A percentile compares a stretch with the other conserved stretches of the same genome.
phyloP scores from a whole-genome alignment of 2,329 filamentous ascomycete genomes.

The Talaromyces marneffei region DNA sequence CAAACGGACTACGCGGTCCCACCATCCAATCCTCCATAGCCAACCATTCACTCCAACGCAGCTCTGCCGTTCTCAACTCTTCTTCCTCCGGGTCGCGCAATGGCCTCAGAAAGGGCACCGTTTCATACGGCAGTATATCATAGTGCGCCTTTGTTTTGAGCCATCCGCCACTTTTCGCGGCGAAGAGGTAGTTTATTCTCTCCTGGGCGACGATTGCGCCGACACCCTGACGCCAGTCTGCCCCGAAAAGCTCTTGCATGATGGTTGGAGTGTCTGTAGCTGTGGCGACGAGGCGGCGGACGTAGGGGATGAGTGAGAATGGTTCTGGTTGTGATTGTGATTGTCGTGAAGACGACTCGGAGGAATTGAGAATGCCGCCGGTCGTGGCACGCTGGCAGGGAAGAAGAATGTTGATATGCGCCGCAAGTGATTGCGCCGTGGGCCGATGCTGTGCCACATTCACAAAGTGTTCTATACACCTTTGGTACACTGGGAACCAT shows the following conservation, averaged over 20 bases:
- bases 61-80: constrained; percentile 76
- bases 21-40: constrained; percentile 99
- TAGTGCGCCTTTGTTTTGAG: constrained; percentile 81
- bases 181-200: constrained; percentile 87
- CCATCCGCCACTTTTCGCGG: constrained; percentile 88
- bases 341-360: constrained; percentile 26
- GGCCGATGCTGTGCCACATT: constrained; percentile 76
- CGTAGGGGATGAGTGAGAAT: constrained; percentile 75
- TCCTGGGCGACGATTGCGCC: constrained; percentile 80
- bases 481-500: constrained; percentile 85
- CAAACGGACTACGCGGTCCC: constrained; percentile 55
- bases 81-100: constrained; percentile 66
- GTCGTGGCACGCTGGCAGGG: constrained; percentile 67
- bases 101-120: constrained; percentile 77
- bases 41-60: constrained; percentile 87
- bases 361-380: constrained; percentile 37
- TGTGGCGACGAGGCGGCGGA: constrained; percentile 87
- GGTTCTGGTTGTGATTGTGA: constrained; percentile 18
- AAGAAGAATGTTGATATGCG: constrained; percentile 85
- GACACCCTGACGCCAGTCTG: constrained; percentile 75
- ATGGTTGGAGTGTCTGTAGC: constrained; percentile 80
- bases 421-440: constrained; percentile 77
- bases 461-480: constrained; percentile 81
- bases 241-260: constrained; percentile 86
- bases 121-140: constrained; percentile 77